phyloP scores from a whole-genome alignment of 805 yeast genomes.

The Dipodascus albidus region DNA sequence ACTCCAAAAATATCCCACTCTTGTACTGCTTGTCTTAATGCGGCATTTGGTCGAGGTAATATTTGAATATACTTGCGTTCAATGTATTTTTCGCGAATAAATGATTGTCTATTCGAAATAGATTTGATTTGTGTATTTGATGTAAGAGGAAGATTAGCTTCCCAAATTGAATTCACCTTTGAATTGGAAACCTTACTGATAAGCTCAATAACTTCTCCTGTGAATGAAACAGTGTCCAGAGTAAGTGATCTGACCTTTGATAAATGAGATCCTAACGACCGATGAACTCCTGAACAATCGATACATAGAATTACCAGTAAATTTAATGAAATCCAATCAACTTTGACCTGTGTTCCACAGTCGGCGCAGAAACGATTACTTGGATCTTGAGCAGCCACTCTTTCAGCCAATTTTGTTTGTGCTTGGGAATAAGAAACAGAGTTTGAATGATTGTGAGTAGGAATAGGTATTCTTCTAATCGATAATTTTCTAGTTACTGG shows the following conservation, averaged over 20 bases:
- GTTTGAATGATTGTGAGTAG: background rate
- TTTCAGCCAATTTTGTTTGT: constrained; percentile 8
- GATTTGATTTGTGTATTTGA: constrained; percentile 24
- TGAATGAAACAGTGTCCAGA: constrained; percentile 50
- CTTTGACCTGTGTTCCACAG: constrained; percentile 49
- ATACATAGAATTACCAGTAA: constrained; percentile 64
- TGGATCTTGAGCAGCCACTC: constrained; percentile 22
- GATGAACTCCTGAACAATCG: constrained; percentile 79
- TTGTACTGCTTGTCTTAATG: constrained; percentile 25
- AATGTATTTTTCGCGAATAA: constrained; percentile 55
- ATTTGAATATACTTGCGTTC: constrained; percentile 34
- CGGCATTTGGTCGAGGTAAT: constrained; percentile 25
- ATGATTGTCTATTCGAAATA: constrained; percentile 41
- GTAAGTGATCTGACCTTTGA: constrained; percentile 69
- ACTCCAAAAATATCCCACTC: constrained; percentile 21
- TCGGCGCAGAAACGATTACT: constrained; percentile 66
- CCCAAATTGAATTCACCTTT: constrained; percentile 49
- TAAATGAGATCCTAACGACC: constrained; percentile 74
- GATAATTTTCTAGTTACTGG: background rate
- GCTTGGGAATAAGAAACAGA: background rate
- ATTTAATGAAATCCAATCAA: constrained; percentile 83
- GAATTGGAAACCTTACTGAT: constrained; percentile 47
- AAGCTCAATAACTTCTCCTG: constrained; percentile 46
- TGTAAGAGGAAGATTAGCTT: constrained; percentile 19
- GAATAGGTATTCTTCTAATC: background rate